Conservation (phyloP, 306 rosid genomes). For the Casuarina equisetifolia region DNA sequence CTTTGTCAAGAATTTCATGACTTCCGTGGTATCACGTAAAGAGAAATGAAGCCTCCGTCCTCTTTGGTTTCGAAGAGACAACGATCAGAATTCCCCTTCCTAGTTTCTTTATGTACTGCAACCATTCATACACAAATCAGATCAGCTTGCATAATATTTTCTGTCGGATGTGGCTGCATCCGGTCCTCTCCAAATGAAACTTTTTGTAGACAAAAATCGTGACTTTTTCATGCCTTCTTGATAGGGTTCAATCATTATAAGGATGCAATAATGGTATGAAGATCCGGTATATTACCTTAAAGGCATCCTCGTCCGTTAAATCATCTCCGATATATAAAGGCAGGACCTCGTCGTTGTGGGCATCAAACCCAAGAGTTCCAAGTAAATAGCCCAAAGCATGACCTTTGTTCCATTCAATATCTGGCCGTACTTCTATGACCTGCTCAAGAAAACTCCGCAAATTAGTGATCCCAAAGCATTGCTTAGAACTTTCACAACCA, state of each 20-base stretch:
- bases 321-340: constrained; percentile 60
- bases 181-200: neutral
- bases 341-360: constrained; percentile 31
- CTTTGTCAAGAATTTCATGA: constrained; percentile 40
- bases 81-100: constrained; percentile 48
- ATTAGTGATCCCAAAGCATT: too few relatives aligned
- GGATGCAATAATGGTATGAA: neutral
- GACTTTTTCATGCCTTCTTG: too few relatives aligned
- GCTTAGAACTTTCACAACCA: too few relatives aligned
- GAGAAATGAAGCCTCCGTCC: constrained; percentile 51
- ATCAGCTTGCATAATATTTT: neutral
- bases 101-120: constrained; percentile 37
- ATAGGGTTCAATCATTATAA: too few relatives aligned
- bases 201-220: neutral
- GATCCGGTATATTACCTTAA: constrained; percentile 36
- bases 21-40: constrained; percentile 48
- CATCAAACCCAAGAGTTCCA: constrained; percentile 40
- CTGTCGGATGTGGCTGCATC: neutral
- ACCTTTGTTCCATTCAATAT: too few relatives aligned
- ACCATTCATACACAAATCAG: constrained; percentile 4
- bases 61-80: constrained; percentile 55
- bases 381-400: constrained; percentile 25
- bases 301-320: constrained; percentile 65
- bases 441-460: too few relatives aligned
- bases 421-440: too few relatives aligned